Base-by-base conservation (phyloP, 306 rosid genomes). In the Fragaria iinumae region DNA sequence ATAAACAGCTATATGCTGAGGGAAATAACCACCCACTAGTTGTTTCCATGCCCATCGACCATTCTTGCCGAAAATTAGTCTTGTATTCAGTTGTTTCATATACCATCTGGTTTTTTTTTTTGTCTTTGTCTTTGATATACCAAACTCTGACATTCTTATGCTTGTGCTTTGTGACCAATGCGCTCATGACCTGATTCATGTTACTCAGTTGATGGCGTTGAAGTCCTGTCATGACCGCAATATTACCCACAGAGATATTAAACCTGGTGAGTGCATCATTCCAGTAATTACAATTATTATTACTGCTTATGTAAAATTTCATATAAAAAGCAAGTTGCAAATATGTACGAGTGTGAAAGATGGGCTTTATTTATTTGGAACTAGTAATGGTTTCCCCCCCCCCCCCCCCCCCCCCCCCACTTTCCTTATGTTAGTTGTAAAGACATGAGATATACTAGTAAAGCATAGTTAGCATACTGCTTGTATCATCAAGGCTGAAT, bases 161-260 rank as follows among this genome's bases (percentile, higher is more conserved):
- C 41, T 69, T 74, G 59, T 23, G 11, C 69, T 8, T 32, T 14
- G 18, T 11, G 6, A 25, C 14, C 59, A 18, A 23, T 62, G 73
- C 70, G 25, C 41, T 66, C 70, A n/a, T 67, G 69, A 49, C 52
- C 60, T 85, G 65, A 72, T 73, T 80, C 32, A 69, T 80, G 72
- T 83, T 39, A 17, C 72, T 80, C 91, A 92, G 98, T 82, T 94
- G 82, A 62, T 82, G 84, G 98, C 95, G 3, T 87, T 94, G 75
- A 94, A 94, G 90, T 88, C 97, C 67, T 94, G 97, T 81, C 96
- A 94, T 18, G 96, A 94, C 73, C 97, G 93, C 81, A 94, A 90
- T 83, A 89, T 92, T 80, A 94, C 96, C 79, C 98, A 94, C 87
- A 87, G 97, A 79, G 98, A 94, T 85, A 92, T 94, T 70, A 94